Evolutionary conservation across 306 rosid species (phyloP), one percentile per base, ranked within the genome.

Genomic region (Vigna trinervia): DNA sequence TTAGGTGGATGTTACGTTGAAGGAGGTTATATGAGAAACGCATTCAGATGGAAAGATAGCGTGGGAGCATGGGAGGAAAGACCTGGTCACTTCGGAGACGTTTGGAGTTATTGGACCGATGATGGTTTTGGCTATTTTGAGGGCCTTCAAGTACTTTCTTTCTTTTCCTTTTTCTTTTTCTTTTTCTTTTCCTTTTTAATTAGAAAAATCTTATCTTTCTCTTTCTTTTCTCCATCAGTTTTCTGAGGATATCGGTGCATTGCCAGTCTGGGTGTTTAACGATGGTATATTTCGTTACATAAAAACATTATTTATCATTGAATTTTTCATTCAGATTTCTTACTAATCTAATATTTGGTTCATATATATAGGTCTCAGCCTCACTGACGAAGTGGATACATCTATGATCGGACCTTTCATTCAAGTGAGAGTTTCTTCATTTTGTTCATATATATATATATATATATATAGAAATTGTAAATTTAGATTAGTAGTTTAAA

Each of bases 221-320:
- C 30, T 5, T 36, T 47, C 52, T 5, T 30, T 72, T 69, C 26
- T 19, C 83, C 32, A 20, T 66, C 93, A 92, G 97, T 84, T 92
- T 15, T 73, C 96, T 3, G 97, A 92, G 74, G 96, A 92, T 69
- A 86, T 92, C 57, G 90, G 86, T 71, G 73, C 96, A 50, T 58
- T 75, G 62, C 97, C 97, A 17, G 48, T 90, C n/a, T 92, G 97
- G 97, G 96, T 90, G 8, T 87, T 90, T 82, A 92, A 90, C 65
- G 82, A 67, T 48, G 97, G 97, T 92, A 88, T 65, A 53, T 1
- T 10, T 23, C 0, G 1, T 54, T 36, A 1, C 6, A 0, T 36
- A 36, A 36, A 36, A 26, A 26, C 28, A 36, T 36, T 5, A 5
- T 36, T 5, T 36, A 5, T 36, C 7, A 36, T 5, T 36, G 1